A percentile compares a stretch with the other conserved stretches of the same genome.
These are phyloP conservation scores for Pisolithus microcarpus DNA, from an alignment of 768 basidiomycete genomes.

Conservation along the genomic window DNA sequence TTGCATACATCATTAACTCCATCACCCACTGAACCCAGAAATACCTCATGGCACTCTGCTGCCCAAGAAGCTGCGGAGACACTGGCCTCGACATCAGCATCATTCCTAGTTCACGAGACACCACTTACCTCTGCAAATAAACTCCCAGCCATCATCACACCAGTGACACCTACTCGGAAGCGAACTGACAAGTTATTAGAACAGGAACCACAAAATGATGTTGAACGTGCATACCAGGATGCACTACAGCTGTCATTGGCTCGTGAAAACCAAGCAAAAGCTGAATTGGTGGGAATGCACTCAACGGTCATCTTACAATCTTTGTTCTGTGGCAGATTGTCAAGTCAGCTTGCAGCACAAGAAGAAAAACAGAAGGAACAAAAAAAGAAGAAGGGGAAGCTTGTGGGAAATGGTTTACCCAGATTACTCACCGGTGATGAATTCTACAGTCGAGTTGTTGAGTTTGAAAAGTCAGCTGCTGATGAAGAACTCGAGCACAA, in stretches of 20 bases:
- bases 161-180: not conserved
- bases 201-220: not conserved
- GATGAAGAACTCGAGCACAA: too few species aligned
- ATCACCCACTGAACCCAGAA: too few species aligned
- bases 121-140: not conserved
- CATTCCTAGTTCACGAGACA: not conserved
- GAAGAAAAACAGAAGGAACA: conserved; percentile 4
- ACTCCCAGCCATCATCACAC: not conserved
- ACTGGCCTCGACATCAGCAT: not conserved
- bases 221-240: not conserved
- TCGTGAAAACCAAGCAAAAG: not conserved
- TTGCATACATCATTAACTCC: too few species aligned
- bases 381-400: not conserved
- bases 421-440: not conserved
- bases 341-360: conserved; percentile 8
- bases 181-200: not conserved
- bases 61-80: not conserved
- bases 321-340: conserved; percentile 8
- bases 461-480: too few species aligned
- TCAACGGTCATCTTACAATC: conserved; percentile 9
- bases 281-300: conserved; percentile 9
- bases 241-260: not conserved
- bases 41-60: not conserved
- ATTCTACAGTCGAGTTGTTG: not conserved
- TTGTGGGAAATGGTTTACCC: not conserved